Evolutionary conservation across 164 flowering plant species (phyloP), one percentile per base, ranked within the genome.

Genomic region (Umbellularia californica): DNA sequence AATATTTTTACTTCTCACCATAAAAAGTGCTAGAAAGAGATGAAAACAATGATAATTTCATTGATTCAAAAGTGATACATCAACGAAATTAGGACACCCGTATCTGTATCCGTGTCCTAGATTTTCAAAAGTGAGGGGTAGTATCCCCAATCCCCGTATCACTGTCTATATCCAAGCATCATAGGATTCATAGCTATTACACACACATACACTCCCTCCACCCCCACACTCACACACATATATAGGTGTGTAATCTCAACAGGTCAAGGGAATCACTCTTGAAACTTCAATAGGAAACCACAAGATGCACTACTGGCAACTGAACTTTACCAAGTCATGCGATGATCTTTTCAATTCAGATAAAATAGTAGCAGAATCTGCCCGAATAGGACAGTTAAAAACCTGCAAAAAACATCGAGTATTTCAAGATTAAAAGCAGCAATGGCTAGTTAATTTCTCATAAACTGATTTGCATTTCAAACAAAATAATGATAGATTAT

Each of bases 331-430:
- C 97, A 93, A 86, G 82, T 93, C 98, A 83, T 95, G 98, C 10
- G 99, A 90, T 19, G 99, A 90, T 76, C 81, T 86, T 86, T 86
- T 92, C 55, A 95, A 79, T 79, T 93, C 98, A 74, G 88, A 83
- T 78, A 95, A 80, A 67, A 93, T 86, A 58, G 89, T 70, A 27
- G 94, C 95, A 50, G 99, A 95, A 80, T 95, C 99, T 30, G 84
- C 78, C 75, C 98, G 87, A 68, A 95, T 92, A 24, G 99, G 99
- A 70, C 99, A 95, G 74, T 90, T 92, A 74, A 95, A 95, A 52
- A 95, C 97, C 99, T 95, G 90, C 55, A 82, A 80, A 75, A 58
- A 27, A 76, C 19, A 69, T 65, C 25, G 28, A 74, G 60, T 15
- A 15, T 28, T 5, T 2, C n/a, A 30, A 47, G 3, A 73, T 72